Base-by-base conservation (phyloP, 371 early-diverging fungal species). In the Apophysomyces variabilis region DNA sequence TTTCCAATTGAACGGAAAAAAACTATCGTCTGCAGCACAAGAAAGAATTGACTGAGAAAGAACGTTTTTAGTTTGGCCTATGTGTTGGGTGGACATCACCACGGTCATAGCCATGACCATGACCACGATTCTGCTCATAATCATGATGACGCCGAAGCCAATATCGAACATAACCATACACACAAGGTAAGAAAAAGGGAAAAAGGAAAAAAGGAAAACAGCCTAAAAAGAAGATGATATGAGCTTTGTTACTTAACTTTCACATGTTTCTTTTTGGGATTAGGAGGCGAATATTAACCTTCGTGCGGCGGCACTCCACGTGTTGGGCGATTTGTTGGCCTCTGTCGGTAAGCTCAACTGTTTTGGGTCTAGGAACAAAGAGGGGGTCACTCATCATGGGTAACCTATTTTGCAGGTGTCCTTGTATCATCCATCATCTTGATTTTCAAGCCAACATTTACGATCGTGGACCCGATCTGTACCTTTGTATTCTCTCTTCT, bases 381-480 rank as follows among this genome's bases (percentile, higher is more conserved):
- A 18, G 46, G 46, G 46, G 54, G 16, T 5, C 16, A 57, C 64
- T 63, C 35, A 61, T 38, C 14, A 16, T 14, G n/a, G 38, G 36
- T 59, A 38, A 26, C 32, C 56, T 18, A 11, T 13, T 37, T 37
- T 1, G 35, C 43, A 75, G 79, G 96, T n/a, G 95, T 96, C 5
- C 73, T 96, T 39, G 87, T 94, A 47, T 94, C 96, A 2, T 86
- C 93, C 7, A 77, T 90, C 16, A 73, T 93, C 43, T 87, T 93
- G n/a, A 85, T 85, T 45, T 79, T 91, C 64, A 84, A 87, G 58
- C 94, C 94, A 6, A 68, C 70, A 13, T 69, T 73, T 50, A 87
- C 89, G 13, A 84, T 90, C 66, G 89, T 93, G 38, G 95, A 96
- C 71, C 92, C 95, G 5, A 65, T 93, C n/a, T 95, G 95, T 79